Evolutionary conservation across 2,329 filamentous ascomycete species (phyloP).

Genomic region (Sclerotinia sclerotiorum): DNA sequence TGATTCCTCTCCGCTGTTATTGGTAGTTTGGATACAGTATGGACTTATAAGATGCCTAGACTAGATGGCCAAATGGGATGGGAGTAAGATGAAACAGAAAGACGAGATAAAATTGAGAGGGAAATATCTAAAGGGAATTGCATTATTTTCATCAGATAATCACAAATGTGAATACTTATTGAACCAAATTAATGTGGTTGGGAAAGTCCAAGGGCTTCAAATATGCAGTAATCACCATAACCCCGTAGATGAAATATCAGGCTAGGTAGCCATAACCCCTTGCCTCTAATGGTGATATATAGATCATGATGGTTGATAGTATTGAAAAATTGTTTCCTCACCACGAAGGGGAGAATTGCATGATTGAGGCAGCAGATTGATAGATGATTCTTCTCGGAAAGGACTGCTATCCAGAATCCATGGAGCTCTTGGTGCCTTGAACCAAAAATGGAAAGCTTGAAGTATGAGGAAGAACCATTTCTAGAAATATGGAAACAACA

Average conservation of each 20-base stretch:
- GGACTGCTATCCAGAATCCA: neutral
- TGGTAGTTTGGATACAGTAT: neutral
- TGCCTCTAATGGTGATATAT: neutral
- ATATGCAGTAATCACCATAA: conserved; percentile 1
- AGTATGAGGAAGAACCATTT: neutral
- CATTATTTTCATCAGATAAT: neutral
- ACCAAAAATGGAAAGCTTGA: neutral
- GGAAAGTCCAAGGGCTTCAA: neutral
- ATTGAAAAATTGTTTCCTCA: neutral
- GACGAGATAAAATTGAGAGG: neutral
- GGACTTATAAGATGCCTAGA: neutral
- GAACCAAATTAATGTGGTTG: neutral
- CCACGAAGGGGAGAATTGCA: neutral
- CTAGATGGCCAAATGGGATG: neutral
- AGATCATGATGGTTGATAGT: neutral
- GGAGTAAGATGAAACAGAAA: neutral
- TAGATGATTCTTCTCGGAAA: neutral
- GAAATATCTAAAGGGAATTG: neutral
- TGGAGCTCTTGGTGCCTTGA: neutral
- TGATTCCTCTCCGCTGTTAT: neutral
- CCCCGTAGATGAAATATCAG: neutral
- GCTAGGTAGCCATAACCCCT: neutral
- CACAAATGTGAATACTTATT: conserved; percentile 1
- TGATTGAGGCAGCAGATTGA: neutral
- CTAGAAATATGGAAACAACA: neutral